Conservation (phyloP, 129 eudicot species). For the Lonicera japonica region DNA sequence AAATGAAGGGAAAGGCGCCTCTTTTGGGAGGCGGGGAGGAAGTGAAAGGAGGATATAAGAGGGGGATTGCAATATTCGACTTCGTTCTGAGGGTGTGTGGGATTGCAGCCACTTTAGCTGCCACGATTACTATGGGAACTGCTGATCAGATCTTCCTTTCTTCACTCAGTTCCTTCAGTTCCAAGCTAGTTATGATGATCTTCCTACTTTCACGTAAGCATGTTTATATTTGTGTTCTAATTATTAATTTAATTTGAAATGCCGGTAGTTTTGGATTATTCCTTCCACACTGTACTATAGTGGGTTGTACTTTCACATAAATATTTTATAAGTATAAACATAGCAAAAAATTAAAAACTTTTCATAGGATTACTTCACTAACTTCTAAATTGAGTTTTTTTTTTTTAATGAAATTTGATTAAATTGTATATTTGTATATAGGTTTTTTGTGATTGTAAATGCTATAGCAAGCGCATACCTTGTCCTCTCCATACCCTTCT, state of each 20-base stretch:
- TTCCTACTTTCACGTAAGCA: constrained; percentile 66
- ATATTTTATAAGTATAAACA: too few relatives aligned
- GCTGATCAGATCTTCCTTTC: constrained; percentile 82
- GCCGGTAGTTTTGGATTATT: too few relatives aligned
- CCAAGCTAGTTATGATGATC: constrained; percentile 67
- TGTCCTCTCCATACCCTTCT: constrained; percentile 61
- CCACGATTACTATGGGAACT: constrained; percentile 71
- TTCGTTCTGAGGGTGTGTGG: constrained; percentile 61
- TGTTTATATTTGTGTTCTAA: not conserved
- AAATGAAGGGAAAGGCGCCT: constrained; percentile 74
- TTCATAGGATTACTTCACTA: too few relatives aligned
- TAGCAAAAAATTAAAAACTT: too few relatives aligned
- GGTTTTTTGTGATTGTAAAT: constrained; percentile 81
- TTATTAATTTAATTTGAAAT: too few relatives aligned
- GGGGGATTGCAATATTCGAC: constrained; percentile 65
- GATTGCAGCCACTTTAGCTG: constrained; percentile 50
- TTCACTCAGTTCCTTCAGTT: constrained; percentile 93
- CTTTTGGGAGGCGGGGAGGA: constrained; percentile 31
- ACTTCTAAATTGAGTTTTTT: too few relatives aligned
- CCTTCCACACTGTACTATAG: too few relatives aligned
- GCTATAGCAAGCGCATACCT: constrained; percentile 56
- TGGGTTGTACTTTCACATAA: too few relatives aligned
- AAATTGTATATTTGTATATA: too few relatives aligned
- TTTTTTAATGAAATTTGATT: too few relatives aligned
- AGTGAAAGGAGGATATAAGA: constrained; percentile 38